Percentiles rank a stretch among this genome's conserved stretches.
These are phyloP conservation scores for Apiospora sp. DNA, from an alignment of 2,329 filamentous ascomycete genomes.

Conservation along the genomic window DNA sequence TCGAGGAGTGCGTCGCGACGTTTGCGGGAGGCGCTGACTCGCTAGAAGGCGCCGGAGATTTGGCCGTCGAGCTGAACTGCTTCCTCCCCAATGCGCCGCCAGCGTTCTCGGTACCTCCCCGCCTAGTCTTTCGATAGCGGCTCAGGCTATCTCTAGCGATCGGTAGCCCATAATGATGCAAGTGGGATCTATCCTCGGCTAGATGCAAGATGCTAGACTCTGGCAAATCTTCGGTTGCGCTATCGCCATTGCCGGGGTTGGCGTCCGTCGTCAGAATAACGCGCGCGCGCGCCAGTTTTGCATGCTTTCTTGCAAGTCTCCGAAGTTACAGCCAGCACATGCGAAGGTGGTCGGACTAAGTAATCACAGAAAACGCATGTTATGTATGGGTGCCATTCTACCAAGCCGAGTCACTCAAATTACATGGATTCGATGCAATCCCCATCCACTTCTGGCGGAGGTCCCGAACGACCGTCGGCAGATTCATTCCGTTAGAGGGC, in stretches of 20 bases:
- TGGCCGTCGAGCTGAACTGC: slow-evolving; percentile 58
- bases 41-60: slow-evolving; percentile 54
- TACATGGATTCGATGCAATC: not conserved
- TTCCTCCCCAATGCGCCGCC: slow-evolving; percentile 39
- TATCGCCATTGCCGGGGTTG: slow-evolving; percentile 68
- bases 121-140: slow-evolving; percentile 52
- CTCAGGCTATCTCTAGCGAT: slow-evolving; percentile 56
- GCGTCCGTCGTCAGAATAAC: not conserved
- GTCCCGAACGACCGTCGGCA: not conserved
- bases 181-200: slow-evolving; percentile 46
- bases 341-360: not conserved
- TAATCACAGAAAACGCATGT: not conserved
- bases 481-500: not conserved
- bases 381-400: not conserved
- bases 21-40: slow-evolving; percentile 50
- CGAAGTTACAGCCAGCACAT: not conserved
- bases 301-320: not conserved
- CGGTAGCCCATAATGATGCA: slow-evolving; percentile 64
- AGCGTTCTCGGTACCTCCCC: slow-evolving; percentile 45
- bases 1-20: slow-evolving; percentile 62
- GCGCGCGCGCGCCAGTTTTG: no score
- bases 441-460: no score
- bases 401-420: no score
- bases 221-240: slow-evolving; percentile 62
- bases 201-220: slow-evolving; percentile 42